Percentiles rank a stretch among this genome's conserved stretches.
phyloP scores from a whole-genome alignment of 1,284 basidiomycete species.

The Cutaneotrichosporon curvatum region DNA sequence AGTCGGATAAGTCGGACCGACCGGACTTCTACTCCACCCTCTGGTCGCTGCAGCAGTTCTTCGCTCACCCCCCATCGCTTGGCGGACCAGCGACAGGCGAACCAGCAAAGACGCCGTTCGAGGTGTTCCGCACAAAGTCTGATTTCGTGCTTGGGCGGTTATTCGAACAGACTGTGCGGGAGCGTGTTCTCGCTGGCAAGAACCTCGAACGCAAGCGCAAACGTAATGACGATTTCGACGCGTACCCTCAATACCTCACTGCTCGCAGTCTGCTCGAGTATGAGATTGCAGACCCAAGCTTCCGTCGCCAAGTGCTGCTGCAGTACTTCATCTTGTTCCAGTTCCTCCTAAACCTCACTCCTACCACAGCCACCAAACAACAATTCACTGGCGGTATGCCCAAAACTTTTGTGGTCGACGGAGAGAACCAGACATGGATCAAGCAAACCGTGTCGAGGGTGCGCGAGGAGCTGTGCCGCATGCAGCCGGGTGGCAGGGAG shows the following conservation, averaged over 20 bases:
- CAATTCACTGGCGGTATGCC: slow-evolving; percentile 41
- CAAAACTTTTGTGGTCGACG: slow-evolving; percentile 35
- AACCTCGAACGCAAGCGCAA: slow-evolving; percentile 24
- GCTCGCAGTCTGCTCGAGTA: slow-evolving; percentile 36
- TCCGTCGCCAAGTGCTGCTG: slow-evolving; percentile 43
- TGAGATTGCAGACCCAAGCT: slow-evolving; percentile 37
- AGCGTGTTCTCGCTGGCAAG: slow-evolving; percentile 28
- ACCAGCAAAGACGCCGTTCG: slow-evolving; percentile 27
- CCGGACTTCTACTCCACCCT: slow-evolving; percentile 41
- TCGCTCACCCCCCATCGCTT: slow-evolving; percentile 39
- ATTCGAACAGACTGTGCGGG: slow-evolving; percentile 32
- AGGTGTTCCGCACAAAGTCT: slow-evolving; percentile 30
- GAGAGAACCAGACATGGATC: slow-evolving; percentile 32
- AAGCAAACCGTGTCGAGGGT: slow-evolving; percentile 23
- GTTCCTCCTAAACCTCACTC: slow-evolving; percentile 40
- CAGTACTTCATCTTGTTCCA: slow-evolving; percentile 46
- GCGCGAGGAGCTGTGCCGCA: slow-evolving; percentile 32
- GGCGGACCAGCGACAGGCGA: slow-evolving; percentile 26
- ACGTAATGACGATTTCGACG: slow-evolving; percentile 22
- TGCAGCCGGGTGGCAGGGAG: slow-evolving; percentile 28
- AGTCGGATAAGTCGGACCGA: slow-evolving; percentile 8
- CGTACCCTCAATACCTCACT: slow-evolving; percentile 43
- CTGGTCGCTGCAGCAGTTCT: slow-evolving; percentile 44
- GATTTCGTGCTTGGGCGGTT: slow-evolving; percentile 37
- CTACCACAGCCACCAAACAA: slow-evolving; percentile 33